Percentiles rank a stretch among this genome's conserved stretches.
These are phyloP conservation scores for Trichoderma orchidacearum DNA, from an alignment of 495 filamentous ascomycete species.

Conservation along the genomic window DNA sequence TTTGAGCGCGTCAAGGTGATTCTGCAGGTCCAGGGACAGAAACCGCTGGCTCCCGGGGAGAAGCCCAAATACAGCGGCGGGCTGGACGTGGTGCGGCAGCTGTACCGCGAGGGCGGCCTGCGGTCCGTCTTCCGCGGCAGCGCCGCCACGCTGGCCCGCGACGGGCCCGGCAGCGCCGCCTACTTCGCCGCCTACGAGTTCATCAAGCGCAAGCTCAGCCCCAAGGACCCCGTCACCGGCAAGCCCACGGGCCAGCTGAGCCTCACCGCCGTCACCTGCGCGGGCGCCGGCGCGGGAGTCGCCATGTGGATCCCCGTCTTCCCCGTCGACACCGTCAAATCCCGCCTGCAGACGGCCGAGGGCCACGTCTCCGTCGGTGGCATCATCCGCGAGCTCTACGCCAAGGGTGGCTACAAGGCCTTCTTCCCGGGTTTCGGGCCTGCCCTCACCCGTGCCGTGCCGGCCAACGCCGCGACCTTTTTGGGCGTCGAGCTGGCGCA, in stretches of 20 bases:
- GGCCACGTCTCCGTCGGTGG: conserved; percentile 74
- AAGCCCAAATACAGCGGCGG: conserved; percentile 88
- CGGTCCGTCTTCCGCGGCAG: conserved; percentile 84
- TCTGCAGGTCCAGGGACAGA: conserved; percentile 93
- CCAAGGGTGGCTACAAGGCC: conserved; percentile 68
- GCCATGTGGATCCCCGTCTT: conserved; percentile 99
- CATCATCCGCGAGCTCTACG: conserved; percentile 65
- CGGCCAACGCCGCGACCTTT: conserved; percentile 71
- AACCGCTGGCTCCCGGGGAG: conserved; percentile 67
- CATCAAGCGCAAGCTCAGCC: conserved; percentile 79
- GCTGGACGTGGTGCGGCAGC: conserved; percentile 83
- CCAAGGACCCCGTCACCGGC: conserved; percentile 61
- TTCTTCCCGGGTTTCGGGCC: conserved; percentile 98
- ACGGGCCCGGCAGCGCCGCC: conserved; percentile 82
- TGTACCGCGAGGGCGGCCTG: conserved; percentile 84
- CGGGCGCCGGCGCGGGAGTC: conserved; percentile 81
- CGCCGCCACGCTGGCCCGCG: conserved; percentile 81
- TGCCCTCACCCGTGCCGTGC: conserved; percentile 82
- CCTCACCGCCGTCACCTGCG: conserved; percentile 67
- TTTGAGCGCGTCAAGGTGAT: conserved; percentile 99
- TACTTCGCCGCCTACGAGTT: conserved; percentile 98
- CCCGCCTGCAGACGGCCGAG: conserved; percentile 78
- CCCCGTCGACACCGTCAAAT: conserved; percentile 95
- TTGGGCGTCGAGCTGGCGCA: conserved; percentile 72
- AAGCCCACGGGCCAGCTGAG: conserved; percentile 61